Percentiles rank a stretch among this genome's conserved stretches.
Conservation (phyloP, 2,329 filamentous ascomycete genomes). For the Emericellopsis cladophorae region DNA sequence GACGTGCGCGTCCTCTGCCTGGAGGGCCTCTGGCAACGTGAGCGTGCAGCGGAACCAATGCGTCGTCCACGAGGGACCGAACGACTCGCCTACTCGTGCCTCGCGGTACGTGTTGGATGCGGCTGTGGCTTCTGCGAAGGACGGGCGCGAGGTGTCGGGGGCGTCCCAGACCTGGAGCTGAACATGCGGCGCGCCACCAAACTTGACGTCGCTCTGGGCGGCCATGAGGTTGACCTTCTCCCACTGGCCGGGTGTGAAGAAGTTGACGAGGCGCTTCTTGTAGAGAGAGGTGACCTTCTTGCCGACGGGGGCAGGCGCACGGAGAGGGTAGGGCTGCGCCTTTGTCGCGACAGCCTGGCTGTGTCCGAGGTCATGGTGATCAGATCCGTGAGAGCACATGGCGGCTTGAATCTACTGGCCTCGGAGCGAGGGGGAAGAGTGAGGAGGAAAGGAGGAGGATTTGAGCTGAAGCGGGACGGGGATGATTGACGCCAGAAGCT, state of each 20-base stretch:
- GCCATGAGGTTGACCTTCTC: slow-evolving; percentile 59
- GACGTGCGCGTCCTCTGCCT: slow-evolving; percentile 60
- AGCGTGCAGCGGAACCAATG: slow-evolving; percentile 78
- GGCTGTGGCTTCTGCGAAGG: slow-evolving; percentile 67
- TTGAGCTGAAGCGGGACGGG: too few relatives aligned
- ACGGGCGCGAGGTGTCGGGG: slow-evolving; percentile 65
- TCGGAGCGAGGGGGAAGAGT: not conserved
- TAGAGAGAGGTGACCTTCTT: slow-evolving; percentile 80
- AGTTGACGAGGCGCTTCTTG: slow-evolving; percentile 68
- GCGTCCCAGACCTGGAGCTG: slow-evolving; percentile 80
- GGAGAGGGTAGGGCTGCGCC: slow-evolving; percentile 29
- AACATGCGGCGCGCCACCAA: slow-evolving; percentile 60
- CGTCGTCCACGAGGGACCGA: slow-evolving; percentile 93
- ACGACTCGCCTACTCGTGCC: slow-evolving; percentile 65
- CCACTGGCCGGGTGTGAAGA: slow-evolving; percentile 71
- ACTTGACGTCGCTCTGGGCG: slow-evolving; percentile 23
- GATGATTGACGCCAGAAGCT: too few relatives aligned
- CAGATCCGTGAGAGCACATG: not conserved
- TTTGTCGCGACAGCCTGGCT: not conserved
- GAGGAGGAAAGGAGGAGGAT: not conserved
- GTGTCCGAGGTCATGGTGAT: not conserved
- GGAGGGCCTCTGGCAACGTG: slow-evolving; percentile 59
- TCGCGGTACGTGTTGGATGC: slow-evolving; percentile 55
- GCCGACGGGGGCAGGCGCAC: slow-evolving; percentile 44
- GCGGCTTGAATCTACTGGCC: not conserved